These are phyloP conservation scores for Botrytis fragariae DNA, from an alignment of 2,329 filamentous ascomycete genomes.

Conservation along the genomic window DNA sequence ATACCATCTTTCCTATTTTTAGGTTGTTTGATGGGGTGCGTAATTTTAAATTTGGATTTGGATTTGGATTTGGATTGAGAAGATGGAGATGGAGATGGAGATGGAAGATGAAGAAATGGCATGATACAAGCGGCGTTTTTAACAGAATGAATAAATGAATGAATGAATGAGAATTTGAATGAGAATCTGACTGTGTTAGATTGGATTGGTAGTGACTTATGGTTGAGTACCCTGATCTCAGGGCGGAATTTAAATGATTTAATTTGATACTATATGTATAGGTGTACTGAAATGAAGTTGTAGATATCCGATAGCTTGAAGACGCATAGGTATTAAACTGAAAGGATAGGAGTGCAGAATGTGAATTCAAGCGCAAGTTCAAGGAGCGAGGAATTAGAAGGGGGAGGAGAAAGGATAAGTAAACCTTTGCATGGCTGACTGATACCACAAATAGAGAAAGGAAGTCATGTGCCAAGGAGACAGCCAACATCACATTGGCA, in stretches of 20 bases:
- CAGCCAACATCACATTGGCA: background rate
- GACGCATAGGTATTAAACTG: background rate
- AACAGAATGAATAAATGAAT: background rate
- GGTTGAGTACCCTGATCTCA: background rate
- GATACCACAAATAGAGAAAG: background rate
- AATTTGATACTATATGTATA: too few species aligned
- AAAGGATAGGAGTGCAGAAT: background rate
- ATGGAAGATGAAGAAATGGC: conserved; percentile 26
- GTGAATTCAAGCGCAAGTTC: background rate
- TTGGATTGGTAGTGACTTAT: background rate
- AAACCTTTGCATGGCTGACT: background rate
- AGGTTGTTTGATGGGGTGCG: background rate
- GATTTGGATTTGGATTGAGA: background rate
- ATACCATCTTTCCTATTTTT: conserved; percentile 1
- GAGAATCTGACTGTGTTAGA: background rate
- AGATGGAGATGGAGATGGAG: background rate
- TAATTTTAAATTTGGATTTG: background rate
- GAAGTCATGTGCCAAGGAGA: background rate
- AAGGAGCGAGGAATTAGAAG: background rate
- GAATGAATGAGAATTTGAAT: background rate
- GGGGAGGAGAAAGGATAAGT: background rate
- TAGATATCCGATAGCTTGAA: background rate
- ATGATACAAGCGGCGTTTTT: conserved; percentile 73
- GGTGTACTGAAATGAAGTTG: background rate
- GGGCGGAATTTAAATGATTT: too few species aligned